Base-by-base conservation (phyloP, 352 stramenopile genomes). In the Phytophthora fragariaefolia region DNA sequence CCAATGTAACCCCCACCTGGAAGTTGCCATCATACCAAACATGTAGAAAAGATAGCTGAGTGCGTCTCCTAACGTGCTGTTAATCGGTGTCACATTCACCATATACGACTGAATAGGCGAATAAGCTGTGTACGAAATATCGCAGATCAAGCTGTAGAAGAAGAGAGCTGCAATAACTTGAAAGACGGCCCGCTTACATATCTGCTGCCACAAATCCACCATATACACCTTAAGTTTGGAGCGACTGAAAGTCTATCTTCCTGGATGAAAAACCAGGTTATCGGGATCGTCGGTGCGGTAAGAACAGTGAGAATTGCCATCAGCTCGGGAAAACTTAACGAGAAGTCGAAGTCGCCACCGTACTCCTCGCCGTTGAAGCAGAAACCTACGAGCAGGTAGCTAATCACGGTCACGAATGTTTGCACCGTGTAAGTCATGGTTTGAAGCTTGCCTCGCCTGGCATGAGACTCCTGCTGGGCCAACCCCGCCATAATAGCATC, bases 401-500 rank as follows among this genome's bases (percentile, higher is more conserved):
- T 67, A 23, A 85, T 57, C 34, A 82, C 71, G 23, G 55, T 71
- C 43, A 77, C 66, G 30, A 79, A 64, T 3, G 68, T 75, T 30
- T 79, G 77, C 9, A 80, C 69, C 20, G 67, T 71, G 61, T 85
- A 85, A 2, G 77, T 77, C 48, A 78, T 71, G 17, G 75, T 85
- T 52, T 88, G 79, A 4, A 79, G 82, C 46, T 76, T 78, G 38
- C 77, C 79, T 42, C 79, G 77, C 32, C 70, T 77, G 1, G 59
- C 69, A 10, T 60, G 58, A 6, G 79, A 80, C 27, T 88, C 79
- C 34, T 80, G 77, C 58, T 88, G 79, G 6, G 77, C 78, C 45
- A 84, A 66, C 27, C 79, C 76, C n/a, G 83, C 73, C 60, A 88
- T 77, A 12, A 88, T 75, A 20, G 58, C 75, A 46, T 88, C 75